Evolutionary conservation across 805 yeast genomes (phyloP).

Genomic region (Myxozyma geophila): DNA sequence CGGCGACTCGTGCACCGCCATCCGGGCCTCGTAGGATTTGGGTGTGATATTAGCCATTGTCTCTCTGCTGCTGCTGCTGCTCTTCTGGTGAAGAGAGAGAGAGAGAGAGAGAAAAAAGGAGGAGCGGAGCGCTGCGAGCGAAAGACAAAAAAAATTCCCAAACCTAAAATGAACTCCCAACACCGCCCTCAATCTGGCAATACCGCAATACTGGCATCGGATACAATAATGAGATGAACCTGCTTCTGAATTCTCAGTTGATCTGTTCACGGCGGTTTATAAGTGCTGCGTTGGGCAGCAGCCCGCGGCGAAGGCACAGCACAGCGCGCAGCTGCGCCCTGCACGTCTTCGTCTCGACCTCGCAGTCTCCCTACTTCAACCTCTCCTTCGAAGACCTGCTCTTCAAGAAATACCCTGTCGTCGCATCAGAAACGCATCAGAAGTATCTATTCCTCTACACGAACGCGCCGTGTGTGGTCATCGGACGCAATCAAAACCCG

Average conservation of each 20-base stretch:
- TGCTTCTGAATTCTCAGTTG: not conserved
- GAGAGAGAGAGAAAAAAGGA: not conserved
- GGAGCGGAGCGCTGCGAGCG: not conserved
- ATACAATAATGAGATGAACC: no score
- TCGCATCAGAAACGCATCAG: constrained; percentile 34
- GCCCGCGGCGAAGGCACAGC: no score
- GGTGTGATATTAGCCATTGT: constrained; percentile 25
- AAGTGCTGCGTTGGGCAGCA: not conserved
- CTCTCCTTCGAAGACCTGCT: constrained; percentile 82
- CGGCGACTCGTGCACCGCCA: constrained; percentile 70
- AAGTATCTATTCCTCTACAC: constrained; percentile 70
- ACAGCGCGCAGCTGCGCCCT: constrained; percentile 44
- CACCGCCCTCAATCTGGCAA: no score
- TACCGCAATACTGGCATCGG: no score
- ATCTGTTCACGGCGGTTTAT: not conserved
- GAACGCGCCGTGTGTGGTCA: constrained; percentile 84
- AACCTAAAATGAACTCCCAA: no score
- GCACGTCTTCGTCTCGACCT: constrained; percentile 60
- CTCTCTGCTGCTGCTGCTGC: not conserved
- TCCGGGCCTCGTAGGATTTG: constrained; percentile 66
- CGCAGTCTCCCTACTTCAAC: constrained; percentile 71
- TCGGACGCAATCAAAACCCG: constrained; percentile 96
- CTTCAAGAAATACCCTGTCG: constrained; percentile 55
- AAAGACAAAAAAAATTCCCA: no score
- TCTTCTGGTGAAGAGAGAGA: not conserved